These are phyloP conservation scores for Rhododendron williamsianum DNA, from an alignment of 148 eudicot genomes.

Conservation along the genomic window DNA sequence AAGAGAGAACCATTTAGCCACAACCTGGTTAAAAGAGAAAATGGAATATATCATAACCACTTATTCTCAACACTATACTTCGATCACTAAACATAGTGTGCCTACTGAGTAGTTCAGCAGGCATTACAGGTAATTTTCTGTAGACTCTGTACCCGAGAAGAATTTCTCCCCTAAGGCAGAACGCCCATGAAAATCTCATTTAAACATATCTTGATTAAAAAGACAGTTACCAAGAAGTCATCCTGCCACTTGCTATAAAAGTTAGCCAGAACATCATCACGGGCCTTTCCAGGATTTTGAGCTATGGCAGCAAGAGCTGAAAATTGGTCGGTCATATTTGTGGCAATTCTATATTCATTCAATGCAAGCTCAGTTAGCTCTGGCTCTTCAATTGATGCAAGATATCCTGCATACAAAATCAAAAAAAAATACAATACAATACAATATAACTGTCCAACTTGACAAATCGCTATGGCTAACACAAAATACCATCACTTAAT, in stretches of 20 bases:
- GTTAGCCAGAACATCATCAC: slow-evolving; percentile 78
- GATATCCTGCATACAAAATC: slow-evolving; percentile 51
- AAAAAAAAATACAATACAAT: not conserved
- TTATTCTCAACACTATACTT: not conserved
- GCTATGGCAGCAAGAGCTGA: slow-evolving; percentile 78
- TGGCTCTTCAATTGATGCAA: slow-evolving; percentile 60
- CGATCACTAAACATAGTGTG: not conserved
- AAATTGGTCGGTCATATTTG: slow-evolving; percentile 92
- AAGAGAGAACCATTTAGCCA: slow-evolving; percentile 90
- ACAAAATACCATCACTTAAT: not conserved
- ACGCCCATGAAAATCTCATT: not conserved
- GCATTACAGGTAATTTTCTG: not conserved
- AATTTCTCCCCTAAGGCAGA: not conserved
- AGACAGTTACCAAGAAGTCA: slow-evolving; percentile 61
- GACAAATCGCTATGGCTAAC: not conserved
- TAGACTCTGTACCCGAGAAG: not conserved
- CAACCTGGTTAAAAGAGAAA: slow-evolving; percentile 45
- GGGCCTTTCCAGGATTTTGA: slow-evolving; percentile 69
- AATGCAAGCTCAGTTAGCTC: slow-evolving; percentile 67
- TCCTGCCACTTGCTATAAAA: slow-evolving; percentile 90
- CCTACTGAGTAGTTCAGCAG: not conserved
- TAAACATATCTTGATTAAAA: not conserved
- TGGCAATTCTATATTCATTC: slow-evolving; percentile 76
- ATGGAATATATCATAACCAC: not conserved
- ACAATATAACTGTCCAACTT: not conserved